Percentiles rank a stretch among this genome's conserved stretches.
phyloP scores from a whole-genome alignment of 2,329 filamentous ascomycete genomes.

The Phyllosticta citribraziliensis region DNA sequence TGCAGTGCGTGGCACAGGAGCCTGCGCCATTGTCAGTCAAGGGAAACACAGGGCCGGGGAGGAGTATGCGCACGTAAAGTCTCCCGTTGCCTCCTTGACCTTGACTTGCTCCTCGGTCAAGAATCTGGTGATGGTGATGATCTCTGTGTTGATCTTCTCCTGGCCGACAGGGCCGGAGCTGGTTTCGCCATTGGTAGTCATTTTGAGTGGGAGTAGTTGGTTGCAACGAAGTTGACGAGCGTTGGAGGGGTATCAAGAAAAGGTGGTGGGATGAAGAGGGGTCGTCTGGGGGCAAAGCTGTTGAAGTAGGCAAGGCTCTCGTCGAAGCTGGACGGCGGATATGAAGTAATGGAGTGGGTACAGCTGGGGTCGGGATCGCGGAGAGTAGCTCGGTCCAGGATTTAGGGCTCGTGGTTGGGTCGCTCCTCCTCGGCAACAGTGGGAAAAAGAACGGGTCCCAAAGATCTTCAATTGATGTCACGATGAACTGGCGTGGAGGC shows the following conservation, averaged over 20 bases:
- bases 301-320: constrained; percentile 5
- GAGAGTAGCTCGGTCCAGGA: constrained; percentile 8
- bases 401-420: constrained; percentile 9
- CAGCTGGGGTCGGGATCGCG: constrained; percentile 10
- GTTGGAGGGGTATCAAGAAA: constrained; percentile 1
- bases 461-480: constrained; percentile 11
- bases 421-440: constrained; percentile 3
- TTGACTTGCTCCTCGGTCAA: constrained; percentile 93
- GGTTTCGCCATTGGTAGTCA: constrained; percentile 30
- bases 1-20: constrained; percentile 94
- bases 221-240: background rate
- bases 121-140: constrained; percentile 89
- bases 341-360: constrained; percentile 11
- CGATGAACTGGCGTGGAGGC: background rate
- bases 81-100: constrained; percentile 88
- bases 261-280: background rate
- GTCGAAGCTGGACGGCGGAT: background rate
- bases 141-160: constrained; percentile 90
- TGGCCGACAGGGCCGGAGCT: constrained; percentile 41
- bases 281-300: background rate
- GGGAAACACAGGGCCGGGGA: background rate
- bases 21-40: constrained; percentile 36
- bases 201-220: background rate
- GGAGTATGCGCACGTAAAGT: constrained; percentile 71
- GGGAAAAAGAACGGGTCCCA: constrained; percentile 3